Conservation (phyloP, 176 grass and related monocot genomes). For the Echinochloa phyllopogon region DNA sequence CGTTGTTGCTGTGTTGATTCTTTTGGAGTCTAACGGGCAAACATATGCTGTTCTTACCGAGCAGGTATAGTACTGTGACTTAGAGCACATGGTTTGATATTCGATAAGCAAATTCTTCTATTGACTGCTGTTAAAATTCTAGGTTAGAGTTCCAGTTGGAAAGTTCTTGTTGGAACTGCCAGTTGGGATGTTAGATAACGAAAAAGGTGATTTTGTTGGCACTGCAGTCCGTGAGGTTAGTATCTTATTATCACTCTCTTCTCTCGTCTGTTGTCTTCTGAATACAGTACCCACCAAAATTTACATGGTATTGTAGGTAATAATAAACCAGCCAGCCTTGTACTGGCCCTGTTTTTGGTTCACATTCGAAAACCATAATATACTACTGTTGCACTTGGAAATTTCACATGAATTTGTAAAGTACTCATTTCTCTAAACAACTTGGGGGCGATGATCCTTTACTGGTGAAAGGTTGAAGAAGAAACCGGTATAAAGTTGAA, state of each 20-base stretch:
- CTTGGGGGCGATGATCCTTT: too few species aligned
- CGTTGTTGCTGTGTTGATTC: slow-evolving; percentile 87
- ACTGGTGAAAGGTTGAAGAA: too few species aligned
- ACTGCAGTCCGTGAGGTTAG: slow-evolving; percentile 88
- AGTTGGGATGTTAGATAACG: slow-evolving; percentile 97
- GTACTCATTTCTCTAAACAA: too few species aligned
- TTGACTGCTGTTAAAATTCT: slow-evolving; percentile 18
- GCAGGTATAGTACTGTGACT: slow-evolving; percentile 51
- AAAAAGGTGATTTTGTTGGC: slow-evolving; percentile 82
- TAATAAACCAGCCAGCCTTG: neutral
- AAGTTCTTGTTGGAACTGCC: slow-evolving; percentile 81
- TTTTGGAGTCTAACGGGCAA: slow-evolving; percentile 74
- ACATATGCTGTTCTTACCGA: slow-evolving; percentile 86
- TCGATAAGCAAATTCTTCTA: neutral
- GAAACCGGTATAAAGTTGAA: too few species aligned
- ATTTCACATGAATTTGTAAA: too few species aligned
- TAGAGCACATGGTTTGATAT: neutral
- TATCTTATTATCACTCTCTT: neutral
- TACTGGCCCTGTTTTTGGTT: neutral
- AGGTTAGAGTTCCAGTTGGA: slow-evolving; percentile 89
- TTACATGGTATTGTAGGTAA: neutral
- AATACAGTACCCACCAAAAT: neutral
- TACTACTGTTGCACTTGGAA: neutral
- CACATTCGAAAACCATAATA: neutral
- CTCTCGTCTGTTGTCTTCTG: neutral